These are phyloP conservation scores for Marsdenia floribunda DNA, from an alignment of 257 asterid genomes.

Conservation along the genomic window DNA sequence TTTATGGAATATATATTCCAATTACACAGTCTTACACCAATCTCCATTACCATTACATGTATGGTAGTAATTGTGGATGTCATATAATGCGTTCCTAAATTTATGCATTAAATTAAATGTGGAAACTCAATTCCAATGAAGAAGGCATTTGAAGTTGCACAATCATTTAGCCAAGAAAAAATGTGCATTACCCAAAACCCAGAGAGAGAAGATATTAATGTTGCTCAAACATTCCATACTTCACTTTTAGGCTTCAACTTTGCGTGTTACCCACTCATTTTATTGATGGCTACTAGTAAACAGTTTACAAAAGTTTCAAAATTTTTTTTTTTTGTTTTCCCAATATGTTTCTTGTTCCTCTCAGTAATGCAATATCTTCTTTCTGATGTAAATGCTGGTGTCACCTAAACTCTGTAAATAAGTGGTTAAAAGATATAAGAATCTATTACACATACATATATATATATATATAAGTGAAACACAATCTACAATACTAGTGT, in stretches of 20 bases:
- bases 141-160: background rate
- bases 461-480: background rate
- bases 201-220: background rate
- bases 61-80: background rate
- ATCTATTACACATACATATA: too few species aligned
- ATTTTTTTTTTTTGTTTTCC: background rate
- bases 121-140: background rate
- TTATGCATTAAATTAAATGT: background rate
- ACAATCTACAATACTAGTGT: background rate
- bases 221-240: background rate
- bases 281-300: background rate
- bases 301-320: background rate
- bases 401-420: background rate
- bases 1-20: background rate
- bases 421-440: background rate
- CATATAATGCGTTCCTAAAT: background rate
- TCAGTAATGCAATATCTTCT: background rate
- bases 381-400: background rate
- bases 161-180: background rate
- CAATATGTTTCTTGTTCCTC: background rate
- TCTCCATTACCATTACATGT: background rate
- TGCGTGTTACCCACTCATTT: background rate
- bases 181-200: background rate
- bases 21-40: background rate
- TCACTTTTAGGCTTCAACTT: background rate